Conservation (phyloP, 2,329 filamentous ascomycete species). For the Golovinomyces cichoracearum region DNA sequence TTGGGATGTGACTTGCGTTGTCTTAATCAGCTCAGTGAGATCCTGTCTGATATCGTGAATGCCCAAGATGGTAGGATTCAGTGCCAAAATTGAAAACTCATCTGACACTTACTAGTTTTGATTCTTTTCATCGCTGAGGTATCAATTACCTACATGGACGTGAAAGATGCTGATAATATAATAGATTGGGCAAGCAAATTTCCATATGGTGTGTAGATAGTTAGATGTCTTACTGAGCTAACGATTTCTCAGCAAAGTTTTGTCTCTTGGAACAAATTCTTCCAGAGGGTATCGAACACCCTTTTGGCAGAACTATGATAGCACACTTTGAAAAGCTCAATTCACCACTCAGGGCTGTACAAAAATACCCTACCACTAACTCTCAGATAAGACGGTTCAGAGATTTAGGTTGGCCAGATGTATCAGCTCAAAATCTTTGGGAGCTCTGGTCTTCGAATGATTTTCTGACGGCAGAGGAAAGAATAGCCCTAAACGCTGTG, state of each 20-base stretch:
- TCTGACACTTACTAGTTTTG: constrained; percentile 8
- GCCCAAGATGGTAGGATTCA: constrained; percentile 23
- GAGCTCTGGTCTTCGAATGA: constrained; percentile 47
- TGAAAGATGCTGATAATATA: constrained; percentile 42
- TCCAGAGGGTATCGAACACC: constrained; percentile 50
- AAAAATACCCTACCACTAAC: constrained; percentile 38
- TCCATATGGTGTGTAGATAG: constrained; percentile 28
- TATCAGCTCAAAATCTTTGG: constrained; percentile 48
- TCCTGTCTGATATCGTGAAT: constrained; percentile 32
- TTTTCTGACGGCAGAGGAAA: constrained; percentile 35
- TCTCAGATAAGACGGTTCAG: constrained; percentile 44
- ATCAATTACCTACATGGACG: constrained; percentile 73
- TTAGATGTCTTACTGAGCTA: background rate
- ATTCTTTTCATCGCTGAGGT: constrained; percentile 74
- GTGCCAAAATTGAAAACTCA: background rate
- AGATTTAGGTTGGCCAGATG: constrained; percentile 37
- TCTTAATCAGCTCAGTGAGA: constrained; percentile 30
- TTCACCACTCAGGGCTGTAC: constrained; percentile 50
- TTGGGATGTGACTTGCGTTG: constrained; percentile 60
- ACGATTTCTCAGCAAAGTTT: constrained; percentile 37
- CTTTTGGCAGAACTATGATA: constrained; percentile 71
- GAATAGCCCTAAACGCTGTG: constrained; percentile 35
- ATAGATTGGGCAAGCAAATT: constrained; percentile 54
- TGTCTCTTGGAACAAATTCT: constrained; percentile 70
- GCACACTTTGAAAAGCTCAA: constrained; percentile 57